Base-by-base conservation (phyloP, 2,329 filamentous ascomycete species). In the Diaporthe destruens region DNA sequence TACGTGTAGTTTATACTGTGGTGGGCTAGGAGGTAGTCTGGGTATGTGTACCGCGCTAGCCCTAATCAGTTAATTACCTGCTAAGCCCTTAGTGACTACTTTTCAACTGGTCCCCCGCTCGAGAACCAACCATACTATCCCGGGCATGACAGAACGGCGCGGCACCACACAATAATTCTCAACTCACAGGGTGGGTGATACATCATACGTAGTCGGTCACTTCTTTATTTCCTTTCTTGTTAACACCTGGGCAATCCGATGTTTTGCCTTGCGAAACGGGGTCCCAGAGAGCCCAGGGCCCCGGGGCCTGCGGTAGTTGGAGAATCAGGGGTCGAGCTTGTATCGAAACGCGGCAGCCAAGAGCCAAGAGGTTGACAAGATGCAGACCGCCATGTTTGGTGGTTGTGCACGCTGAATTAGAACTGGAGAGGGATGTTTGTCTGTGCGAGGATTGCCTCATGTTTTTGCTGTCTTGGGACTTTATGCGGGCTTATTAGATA, bases 291-390 rank as follows among this genome's bases (percentile, higher is more conserved):
- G 29, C 29, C 29, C 29, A 29, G 29, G 29, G 29, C 29, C 29
- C 44, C 44, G 51, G 36, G 61, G 61, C 44, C 25, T 29, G 61
- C 61, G 61, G 61, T 51, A 65, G 44, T 65, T 65, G 20, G 42
- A 36, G 32, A 3, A 3, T 44, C 61, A 65, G 61, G 61, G 61
- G 61, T 51, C 20, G 61, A 51, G 61, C 44, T 65, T 65, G 61
- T 65, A 51, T 65, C 61, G 51, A 44, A 20, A 65, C 44, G 51
- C 44, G 61, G 61, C 29, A 65, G 61, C 61, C 61, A 65, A 51
- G 61, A 65, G 61, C 61, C 61, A 65, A 51, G 61, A 65, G 61
- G 61, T 51, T 65, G 61, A 65, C 61, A 65, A 65, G 61, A 51
- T 65, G 42, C 61, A 65, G 61, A 65, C 61, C 61, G 61, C 61